Evolutionary conservation across 2,329 filamentous ascomycete species (phyloP), one percentile per base, ranked within the genome.

Genomic region (Pseudogymnoascus verrucosus): DNA sequence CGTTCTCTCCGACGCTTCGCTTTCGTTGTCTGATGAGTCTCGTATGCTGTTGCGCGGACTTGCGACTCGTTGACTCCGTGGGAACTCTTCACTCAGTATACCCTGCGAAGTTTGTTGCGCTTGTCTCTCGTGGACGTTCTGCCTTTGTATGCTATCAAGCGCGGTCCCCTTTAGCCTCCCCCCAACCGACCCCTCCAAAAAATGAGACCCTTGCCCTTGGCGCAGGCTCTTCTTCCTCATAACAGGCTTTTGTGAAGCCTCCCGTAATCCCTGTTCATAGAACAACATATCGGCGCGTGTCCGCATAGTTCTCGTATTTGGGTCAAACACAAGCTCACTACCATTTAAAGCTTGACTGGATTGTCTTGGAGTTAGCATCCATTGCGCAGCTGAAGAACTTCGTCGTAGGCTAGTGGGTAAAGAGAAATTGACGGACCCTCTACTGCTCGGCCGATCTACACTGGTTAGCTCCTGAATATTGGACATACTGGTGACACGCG

Each of bases 221-320:
- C 16, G 66, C 64, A 26, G 64, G 51, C 73, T 74, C 64, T 76
- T 78, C 66, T 75, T 78, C 59, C 69, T 72, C 64, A 73, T 74
- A 6, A 79, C 76, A 10, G 77, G 77, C 57, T 64, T 57, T 28
- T 79, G 77, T 0, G 76, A 71, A 14, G 74, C 73, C 62, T 80
- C 74, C 23, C 74, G 71, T 3, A 79, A 69, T 34, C 70, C 74
- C 62, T 80, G 76, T 61, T 82, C 78, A 51, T 74, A 74, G 60
- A 73, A 78, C 67, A 77, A 54, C 16, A 82, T 67, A 26, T 82
- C 76, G 5, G 71, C 72, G 62, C 75, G 79, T 2, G 81, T 79
- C 3, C 88, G 78, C 78, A 87, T 85, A 65, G 85, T 82, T 67
- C 85, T 79, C 14, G 86, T 86, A 68, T 88, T 87, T n/a, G 84